These are phyloP conservation scores for Ogataea salicorniae DNA, from an alignment of 805 yeast species.

Conservation along the genomic window DNA sequence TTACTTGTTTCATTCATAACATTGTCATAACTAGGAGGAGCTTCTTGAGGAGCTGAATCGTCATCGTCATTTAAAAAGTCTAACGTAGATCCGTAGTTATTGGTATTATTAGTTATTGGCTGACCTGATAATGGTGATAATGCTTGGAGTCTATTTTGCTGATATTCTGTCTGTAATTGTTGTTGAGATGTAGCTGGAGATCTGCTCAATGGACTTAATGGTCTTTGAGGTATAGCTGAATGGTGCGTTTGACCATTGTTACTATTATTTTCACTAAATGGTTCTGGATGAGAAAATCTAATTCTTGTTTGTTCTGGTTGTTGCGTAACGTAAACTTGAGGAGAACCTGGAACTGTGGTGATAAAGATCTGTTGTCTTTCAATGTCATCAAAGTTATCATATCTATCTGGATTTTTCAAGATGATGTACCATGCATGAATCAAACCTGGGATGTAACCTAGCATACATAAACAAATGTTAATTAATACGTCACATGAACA, in stretches of 20 bases:
- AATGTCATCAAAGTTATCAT: conserved; percentile 16
- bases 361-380: conserved; percentile 27
- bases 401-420: conserved; percentile 41
- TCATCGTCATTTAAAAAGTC: conserved; percentile 2
- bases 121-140: conserved; percentile 1
- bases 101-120: conserved; percentile 2
- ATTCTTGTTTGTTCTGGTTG: conserved; percentile 25
- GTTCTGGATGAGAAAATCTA: conserved; percentile 30
- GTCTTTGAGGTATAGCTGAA: conserved; percentile 8
- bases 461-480: conserved; percentile 54
- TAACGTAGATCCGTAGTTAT: conserved; percentile 15
- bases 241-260: background rate
- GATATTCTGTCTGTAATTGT: background rate
- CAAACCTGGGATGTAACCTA: conserved; percentile 68
- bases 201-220: conserved; percentile 22
- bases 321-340: conserved; percentile 16
- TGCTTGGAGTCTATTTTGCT: background rate
- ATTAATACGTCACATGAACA: conserved; percentile 66
- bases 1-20: conserved; percentile 32
- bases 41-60: conserved; percentile 18
- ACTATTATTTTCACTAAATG: conserved; percentile 19
- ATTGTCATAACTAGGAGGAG: conserved; percentile 34
- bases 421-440: conserved; percentile 67
- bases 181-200: conserved; percentile 6
- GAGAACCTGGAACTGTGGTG: conserved; percentile 19